Conservation (phyloP, 768 basidiomycete genomes). For the Plicaturopsis crispa region DNA sequence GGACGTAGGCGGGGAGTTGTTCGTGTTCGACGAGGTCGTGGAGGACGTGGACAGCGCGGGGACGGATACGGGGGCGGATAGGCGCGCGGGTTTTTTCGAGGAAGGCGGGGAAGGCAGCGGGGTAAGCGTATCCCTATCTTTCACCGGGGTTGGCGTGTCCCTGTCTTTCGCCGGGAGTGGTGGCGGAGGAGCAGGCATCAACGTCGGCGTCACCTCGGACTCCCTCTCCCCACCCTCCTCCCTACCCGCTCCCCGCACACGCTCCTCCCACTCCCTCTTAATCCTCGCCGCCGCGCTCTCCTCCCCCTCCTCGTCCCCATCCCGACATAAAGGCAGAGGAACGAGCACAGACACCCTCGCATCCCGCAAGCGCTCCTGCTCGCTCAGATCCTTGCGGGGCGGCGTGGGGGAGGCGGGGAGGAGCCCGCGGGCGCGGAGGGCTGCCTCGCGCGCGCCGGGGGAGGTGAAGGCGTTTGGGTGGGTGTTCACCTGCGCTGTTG, state of each 20-base stretch:
- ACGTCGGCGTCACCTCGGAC: too few relatives aligned
- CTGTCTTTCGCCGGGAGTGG: slow-evolving; percentile 9
- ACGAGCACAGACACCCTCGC: slow-evolving; percentile 30
- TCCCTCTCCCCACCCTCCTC: slow-evolving; percentile 19
- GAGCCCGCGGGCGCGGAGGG: slow-evolving; percentile 53
- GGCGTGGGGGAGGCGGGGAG: slow-evolving; percentile 39
- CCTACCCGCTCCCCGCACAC: slow-evolving; percentile 20
- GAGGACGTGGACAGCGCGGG: too few relatives aligned
- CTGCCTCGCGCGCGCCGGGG: slow-evolving; percentile 33
- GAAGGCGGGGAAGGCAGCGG: background rate
- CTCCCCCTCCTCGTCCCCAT: slow-evolving; percentile 12
- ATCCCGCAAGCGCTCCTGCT: slow-evolving; percentile 33
- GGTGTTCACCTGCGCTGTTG: too few relatives aligned
- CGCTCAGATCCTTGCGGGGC: slow-evolving; percentile 23
- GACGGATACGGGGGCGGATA: too few relatives aligned
- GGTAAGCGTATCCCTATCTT: background rate
- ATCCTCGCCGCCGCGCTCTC: slow-evolving; percentile 42
- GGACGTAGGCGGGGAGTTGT: too few relatives aligned
- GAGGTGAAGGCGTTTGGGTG: background rate
- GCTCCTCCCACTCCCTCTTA: slow-evolving; percentile 46
- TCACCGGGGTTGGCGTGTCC: slow-evolving; percentile 1
- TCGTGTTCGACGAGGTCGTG: too few relatives aligned
- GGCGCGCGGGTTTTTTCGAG: too few relatives aligned
- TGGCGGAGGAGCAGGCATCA: slow-evolving; percentile 9
- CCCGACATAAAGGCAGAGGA: slow-evolving; percentile 28